Base-by-base conservation (phyloP, 495 filamentous ascomycete species). In the Podospora pseudoanserina region DNA sequence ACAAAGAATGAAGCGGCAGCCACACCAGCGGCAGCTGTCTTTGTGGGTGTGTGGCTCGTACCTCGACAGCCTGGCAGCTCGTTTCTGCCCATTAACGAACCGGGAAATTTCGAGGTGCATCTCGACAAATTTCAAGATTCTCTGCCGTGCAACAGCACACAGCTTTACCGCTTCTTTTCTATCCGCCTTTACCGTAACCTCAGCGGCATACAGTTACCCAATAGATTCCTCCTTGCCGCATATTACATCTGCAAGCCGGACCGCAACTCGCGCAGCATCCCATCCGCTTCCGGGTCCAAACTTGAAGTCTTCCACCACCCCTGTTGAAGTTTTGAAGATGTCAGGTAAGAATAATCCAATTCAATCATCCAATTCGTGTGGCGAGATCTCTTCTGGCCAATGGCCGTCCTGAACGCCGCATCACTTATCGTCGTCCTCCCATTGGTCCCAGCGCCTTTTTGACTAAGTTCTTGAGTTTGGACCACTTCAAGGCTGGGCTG, bases 341-440 rank as follows among this genome's bases (percentile, higher is more conserved):
- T 67, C 65, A 67, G 57, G 64, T 69, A 70, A 70, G 49, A 67
- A 70, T 63, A 66, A 63, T 59, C 58, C 68, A 70, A 70, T 70
- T 49, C 64, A 49, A 70, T 70, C 65, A 30, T 16, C 68, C 58
- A 70, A 70, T 70, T 55, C 44, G 26, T 16, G 39, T 34, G 55
- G 27, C 64, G 27, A 58, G 34, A 5, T 57, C 30, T 32, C 4
- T 9, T 20, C 39, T 28, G 39, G 49, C 63, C 64, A 56, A 58
- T 65, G 20, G 23, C 20, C 53, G 20, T 28, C 34, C 23, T 32
- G 63, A 55, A 61, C 30, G 26, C 63, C 56, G 30, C 63, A 19
- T 49, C 28, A 55, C 54, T 69, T 69, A 69, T 69, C 67, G 63
- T 30, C 6, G 2, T 5, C 32, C 30, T 61, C 20, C 54, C 28